Base-by-base conservation (phyloP, 1,284 basidiomycete genomes). In the Phenoliferia sp. region DNA sequence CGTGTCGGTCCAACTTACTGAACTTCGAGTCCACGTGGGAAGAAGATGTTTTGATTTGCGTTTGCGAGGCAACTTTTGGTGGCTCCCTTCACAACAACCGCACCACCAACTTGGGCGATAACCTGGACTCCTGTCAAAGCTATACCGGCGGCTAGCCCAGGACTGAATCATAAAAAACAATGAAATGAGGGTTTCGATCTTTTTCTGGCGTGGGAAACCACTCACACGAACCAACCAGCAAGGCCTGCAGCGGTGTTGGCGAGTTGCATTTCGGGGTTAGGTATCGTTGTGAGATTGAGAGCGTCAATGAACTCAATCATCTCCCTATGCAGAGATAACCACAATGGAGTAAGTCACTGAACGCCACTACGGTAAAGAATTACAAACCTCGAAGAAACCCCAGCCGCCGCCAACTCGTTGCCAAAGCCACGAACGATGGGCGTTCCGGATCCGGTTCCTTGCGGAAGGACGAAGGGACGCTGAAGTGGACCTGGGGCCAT, bases 151-250 rank as follows among this genome's bases (percentile, higher is more conserved):
- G 54, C 54, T 5, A 56, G 29, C 29, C 54, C 54, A 15, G 54
- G 54, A 31, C 54, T 56, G 22, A 28, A 7, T 19, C 16, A 17
- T 5, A 29, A 29, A 19, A 10, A 31, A 9, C 54, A 56, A 17
- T 9, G 28, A 7, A 15, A 28, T 15, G 6, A 16, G 16, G 29
- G 54, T 31, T 28, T 7, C 12, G 17, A 10, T 29, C 26, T 10
- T 7, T 10, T 5, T 56, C 54, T 4, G 33, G 19, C 12, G 54
- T 31, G 16, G 19, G 6, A 17, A 31, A 56, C 39, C 12, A 56
- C 54, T 16, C 54, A 56, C 54, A 56, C 54, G 54, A 56, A 56
- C 54, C 54, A 56, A 5, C 54, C 54, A 16, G 54, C 54, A 19
- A 56, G n/a, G 16, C 54, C 54, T 29, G 54, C 54, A 31, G 54